Percentiles rank a stretch among this genome's conserved stretches.
phyloP scores from a whole-genome alignment of 2,329 filamentous ascomycete species.

The Tolypocladium tropicale region DNA sequence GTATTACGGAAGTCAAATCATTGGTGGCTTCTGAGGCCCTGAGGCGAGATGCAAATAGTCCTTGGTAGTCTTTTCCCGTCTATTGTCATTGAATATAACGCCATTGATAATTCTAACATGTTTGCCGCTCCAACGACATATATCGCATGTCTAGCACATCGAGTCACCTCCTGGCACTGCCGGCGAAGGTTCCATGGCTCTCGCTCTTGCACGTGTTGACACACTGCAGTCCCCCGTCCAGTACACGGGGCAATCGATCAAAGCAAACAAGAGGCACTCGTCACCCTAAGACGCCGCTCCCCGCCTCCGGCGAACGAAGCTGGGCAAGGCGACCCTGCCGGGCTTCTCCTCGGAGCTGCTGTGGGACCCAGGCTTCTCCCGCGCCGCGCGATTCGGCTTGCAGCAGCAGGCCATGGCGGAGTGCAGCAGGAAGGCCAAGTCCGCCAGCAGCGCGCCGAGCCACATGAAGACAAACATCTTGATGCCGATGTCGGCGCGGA shows the following conservation, averaged over 20 bases:
- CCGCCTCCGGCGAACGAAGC: conserved; percentile 18
- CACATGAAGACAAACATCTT: conserved; percentile 87
- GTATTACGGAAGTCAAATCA: too few relatives aligned
- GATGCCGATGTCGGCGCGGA: conserved; percentile 56
- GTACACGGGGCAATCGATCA: neutral
- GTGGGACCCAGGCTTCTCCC: conserved; percentile 2
- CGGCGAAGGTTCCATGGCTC: too few relatives aligned
- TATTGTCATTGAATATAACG: neutral
- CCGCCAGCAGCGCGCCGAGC: conserved; percentile 58
- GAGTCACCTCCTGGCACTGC: too few relatives aligned
- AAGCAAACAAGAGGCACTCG: neutral
- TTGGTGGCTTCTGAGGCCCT: too few relatives aligned
- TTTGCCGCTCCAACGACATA: too few relatives aligned
- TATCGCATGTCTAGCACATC: too few relatives aligned
- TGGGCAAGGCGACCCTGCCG: conserved; percentile 11
- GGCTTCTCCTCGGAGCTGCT: conserved; percentile 12
- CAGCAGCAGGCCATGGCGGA: conserved; percentile 72
- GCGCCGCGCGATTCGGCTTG: conserved; percentile 15
- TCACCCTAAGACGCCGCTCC: conserved; percentile 2
- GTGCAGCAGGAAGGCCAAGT: conserved; percentile 65
- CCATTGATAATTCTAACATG: neutral
- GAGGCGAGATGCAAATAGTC: neutral
- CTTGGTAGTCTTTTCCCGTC: neutral
- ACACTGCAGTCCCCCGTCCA: neutral
- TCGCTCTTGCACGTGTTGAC: too few relatives aligned